Conservation (phyloP, 345 rosid genomes). For the Salix caprea region DNA sequence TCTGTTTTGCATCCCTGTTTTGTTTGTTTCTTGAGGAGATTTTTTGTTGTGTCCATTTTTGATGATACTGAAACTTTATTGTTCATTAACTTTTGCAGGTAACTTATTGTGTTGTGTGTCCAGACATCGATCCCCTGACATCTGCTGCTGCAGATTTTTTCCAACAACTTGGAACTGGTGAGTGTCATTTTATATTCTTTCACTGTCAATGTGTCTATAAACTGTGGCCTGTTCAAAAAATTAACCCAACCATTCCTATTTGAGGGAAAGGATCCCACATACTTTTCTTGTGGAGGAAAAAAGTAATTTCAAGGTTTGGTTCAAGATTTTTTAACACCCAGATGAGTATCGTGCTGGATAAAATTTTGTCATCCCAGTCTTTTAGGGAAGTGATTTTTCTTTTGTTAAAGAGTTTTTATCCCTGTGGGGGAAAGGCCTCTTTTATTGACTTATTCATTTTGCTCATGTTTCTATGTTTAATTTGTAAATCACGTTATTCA, state of each 20-base stretch:
- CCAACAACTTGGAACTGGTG: conserved; percentile 95
- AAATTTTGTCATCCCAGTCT: not conserved
- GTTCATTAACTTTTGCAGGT: conserved; percentile 52
- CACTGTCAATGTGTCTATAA: not conserved
- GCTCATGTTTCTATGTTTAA: not conserved
- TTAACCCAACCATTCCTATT: not conserved
- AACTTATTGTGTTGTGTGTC: conserved; percentile 77
- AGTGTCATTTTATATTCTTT: conserved; percentile 17
- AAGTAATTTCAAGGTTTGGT: not conserved
- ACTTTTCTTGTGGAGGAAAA: not conserved
- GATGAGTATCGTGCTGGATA: not conserved
- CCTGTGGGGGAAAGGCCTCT: not conserved
- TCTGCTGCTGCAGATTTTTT: conserved; percentile 92
- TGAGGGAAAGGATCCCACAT: not conserved
- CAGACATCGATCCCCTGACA: conserved; percentile 92
- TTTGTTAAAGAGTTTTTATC: not conserved
- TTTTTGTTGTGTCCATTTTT: not conserved
- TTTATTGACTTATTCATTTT: not conserved
- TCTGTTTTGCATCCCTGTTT: conserved; percentile 1
- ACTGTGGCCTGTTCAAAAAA: not conserved
- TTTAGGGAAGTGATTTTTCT: not conserved
- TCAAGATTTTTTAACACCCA: not conserved
- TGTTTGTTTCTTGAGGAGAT: conserved; percentile 1
- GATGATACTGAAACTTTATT: conserved; percentile 13
- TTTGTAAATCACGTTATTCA: not conserved